A percentile compares a stretch with the other conserved stretches of the same genome.
phyloP scores from a whole-genome alignment of 352 stramenopile species.

The Globisporangium nagaii region DNA sequence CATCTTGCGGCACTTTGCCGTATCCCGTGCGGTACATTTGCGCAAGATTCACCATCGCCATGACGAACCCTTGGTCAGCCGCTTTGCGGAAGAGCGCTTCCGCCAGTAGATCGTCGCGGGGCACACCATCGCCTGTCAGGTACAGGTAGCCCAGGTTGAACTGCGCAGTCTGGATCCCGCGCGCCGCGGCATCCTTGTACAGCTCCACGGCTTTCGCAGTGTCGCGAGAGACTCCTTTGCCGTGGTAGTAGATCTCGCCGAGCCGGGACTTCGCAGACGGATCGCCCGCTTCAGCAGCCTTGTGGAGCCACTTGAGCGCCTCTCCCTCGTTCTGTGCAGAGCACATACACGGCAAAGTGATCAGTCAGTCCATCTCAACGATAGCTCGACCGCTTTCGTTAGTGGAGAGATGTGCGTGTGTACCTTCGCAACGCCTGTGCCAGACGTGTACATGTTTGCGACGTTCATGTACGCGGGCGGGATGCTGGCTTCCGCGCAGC shows the following conservation, averaged over 20 bases:
- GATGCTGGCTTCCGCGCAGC: constrained; percentile 53
- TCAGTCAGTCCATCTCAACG: neutral
- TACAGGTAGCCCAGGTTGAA: constrained; percentile 79
- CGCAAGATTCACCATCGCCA: constrained; percentile 85
- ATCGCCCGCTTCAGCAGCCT: constrained; percentile 69
- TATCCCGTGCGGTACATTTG: constrained; percentile 80
- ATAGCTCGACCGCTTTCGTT: neutral
- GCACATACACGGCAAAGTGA: neutral
- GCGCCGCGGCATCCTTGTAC: constrained; percentile 62
- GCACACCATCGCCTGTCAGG: constrained; percentile 58
- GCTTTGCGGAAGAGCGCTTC: constrained; percentile 70
- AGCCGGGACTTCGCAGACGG: constrained; percentile 68
- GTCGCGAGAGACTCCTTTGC: constrained; percentile 48
- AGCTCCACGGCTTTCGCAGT: constrained; percentile 47
- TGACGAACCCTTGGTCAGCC: constrained; percentile 75
- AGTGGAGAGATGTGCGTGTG: neutral
- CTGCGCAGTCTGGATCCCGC: constrained; percentile 55
- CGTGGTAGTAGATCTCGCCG: constrained; percentile 68
- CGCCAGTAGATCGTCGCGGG: constrained; percentile 48
- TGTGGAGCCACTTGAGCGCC: constrained; percentile 65
- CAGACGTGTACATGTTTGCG: constrained; percentile 75
- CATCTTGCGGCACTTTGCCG: constrained; percentile 53
- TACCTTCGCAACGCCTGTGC: constrained; percentile 70
- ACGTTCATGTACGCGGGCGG: constrained; percentile 78
- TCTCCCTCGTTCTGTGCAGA: constrained; percentile 53